These are phyloP conservation scores for Stygiomarasmius scandens DNA, from an alignment of 1,284 basidiomycete genomes.

Conservation along the genomic window DNA sequence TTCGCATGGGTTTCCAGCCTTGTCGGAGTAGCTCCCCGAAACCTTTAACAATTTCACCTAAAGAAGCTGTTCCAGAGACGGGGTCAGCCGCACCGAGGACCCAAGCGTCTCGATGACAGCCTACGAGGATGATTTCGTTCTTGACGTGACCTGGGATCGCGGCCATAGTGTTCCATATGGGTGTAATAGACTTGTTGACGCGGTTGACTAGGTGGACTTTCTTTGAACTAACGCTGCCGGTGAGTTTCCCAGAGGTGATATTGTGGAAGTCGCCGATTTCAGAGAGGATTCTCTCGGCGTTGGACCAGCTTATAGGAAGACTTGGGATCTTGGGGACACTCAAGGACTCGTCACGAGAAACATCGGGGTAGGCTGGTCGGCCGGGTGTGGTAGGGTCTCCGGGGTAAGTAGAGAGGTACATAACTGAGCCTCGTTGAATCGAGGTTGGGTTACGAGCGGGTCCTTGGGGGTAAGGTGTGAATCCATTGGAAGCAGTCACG, in stretches of 20 bases:
- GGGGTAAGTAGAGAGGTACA: conserved; percentile 82
- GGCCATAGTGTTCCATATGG: conserved; percentile 87
- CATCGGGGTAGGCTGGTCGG: conserved; percentile 84
- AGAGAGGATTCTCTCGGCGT: conserved; percentile 62
- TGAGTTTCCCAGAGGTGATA: conserved; percentile 41
- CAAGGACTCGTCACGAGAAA: conserved; percentile 65
- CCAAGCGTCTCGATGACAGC: conserved; percentile 31
- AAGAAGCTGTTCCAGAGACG: conserved; percentile 83
- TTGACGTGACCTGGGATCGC: conserved; percentile 75
- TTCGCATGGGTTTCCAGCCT: conserved; percentile 91
- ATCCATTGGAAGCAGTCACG: conserved; percentile 80
- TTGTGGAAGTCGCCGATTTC: conserved; percentile 62
- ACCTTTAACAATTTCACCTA: conserved; percentile 85
- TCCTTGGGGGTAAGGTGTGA: conserved; percentile 79
- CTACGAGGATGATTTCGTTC: conserved; percentile 18
- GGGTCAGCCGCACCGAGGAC: conserved; percentile 88
- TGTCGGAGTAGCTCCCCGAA: conserved; percentile 70
- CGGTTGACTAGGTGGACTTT: conserved; percentile 64
- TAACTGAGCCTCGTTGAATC: conserved; percentile 87
- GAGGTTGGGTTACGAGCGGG: conserved; percentile 86
- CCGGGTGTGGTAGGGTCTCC: conserved; percentile 89
- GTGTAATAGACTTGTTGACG: conserved; percentile 80
- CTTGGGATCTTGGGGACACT: conserved; percentile 87
- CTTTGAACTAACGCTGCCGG: conserved; percentile 50
- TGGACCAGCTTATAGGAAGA: conserved; percentile 74